Evolutionary conservation across 768 basidiomycete species (phyloP), one percentile per base, ranked within the genome.

Genomic region (Amanita molliuscula): DNA sequence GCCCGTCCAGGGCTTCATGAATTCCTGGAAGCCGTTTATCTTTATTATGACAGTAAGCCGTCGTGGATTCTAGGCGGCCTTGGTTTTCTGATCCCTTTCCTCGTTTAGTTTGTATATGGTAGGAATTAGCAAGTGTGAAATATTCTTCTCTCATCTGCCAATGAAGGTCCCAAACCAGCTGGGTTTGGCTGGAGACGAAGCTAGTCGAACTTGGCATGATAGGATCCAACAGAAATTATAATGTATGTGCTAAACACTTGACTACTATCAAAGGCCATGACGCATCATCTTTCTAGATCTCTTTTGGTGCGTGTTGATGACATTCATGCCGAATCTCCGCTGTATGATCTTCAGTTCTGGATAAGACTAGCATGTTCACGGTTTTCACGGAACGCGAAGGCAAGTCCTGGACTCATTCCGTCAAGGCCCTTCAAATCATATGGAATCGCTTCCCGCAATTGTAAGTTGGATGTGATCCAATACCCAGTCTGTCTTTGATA

Each of bases 141-240:
- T 48, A 34, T 26, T 33, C 29, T 50, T 18, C 54, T 35, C 44
- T 46, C 11, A 47, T 13, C 23, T 37, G 16, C 15, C 50, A 6
- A 23, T 31, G n/a, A 54, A 86, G 84, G 84, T 84, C 81, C 1
- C 86, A 89, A 61, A 92, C 90, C 3, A 82, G 79, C 54, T 92
- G 90, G 90, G 72, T 88, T 44, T 92, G 89, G 89, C 70, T 92
- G 15, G 89, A 92, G 67, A 79, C 81, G 13, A 94, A 92, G 63
- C 71, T 95, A 6, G 81, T 88, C 10, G 91, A 93, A 62, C 72
- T 93, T 7, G 88, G 80, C 15, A 89, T 93, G 81, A 65, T 92
- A 15, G 90, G 89, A 11, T 76, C 78, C 0, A 68, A 73, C 45
- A 70, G 73, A 56, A 78, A 74, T 57, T 92, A 92, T 60, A 78